phyloP scores from a whole-genome alignment of 2,329 filamentous ascomycete species.

The Hyphodiscus sp. region DNA sequence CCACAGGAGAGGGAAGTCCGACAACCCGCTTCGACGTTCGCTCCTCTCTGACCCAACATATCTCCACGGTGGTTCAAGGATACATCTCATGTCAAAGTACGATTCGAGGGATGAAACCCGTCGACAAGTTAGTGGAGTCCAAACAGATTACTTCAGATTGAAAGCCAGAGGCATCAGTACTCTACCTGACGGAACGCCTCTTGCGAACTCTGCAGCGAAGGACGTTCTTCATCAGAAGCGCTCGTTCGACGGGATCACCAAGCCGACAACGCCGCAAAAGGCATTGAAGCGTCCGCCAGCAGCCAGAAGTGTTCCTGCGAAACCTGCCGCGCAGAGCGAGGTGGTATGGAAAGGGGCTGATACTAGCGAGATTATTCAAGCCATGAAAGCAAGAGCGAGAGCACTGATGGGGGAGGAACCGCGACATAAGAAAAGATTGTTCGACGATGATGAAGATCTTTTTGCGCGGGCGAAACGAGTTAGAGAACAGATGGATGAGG shows the following conservation, averaged over 20 bases:
- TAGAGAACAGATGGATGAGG: slow-evolving; percentile 31
- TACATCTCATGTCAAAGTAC: slow-evolving; percentile 24
- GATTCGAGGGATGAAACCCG: slow-evolving; percentile 17
- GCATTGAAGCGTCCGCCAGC: slow-evolving; percentile 1
- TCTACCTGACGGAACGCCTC: slow-evolving; percentile 24
- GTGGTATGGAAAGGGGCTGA: slow-evolving; percentile 3
- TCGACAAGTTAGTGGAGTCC: slow-evolving; percentile 26
- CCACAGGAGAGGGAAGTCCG: slow-evolving; percentile 20
- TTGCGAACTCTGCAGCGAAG: slow-evolving; percentile 26
- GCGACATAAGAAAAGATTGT: slow-evolving; percentile 11
- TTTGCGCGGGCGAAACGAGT: slow-evolving; percentile 29
- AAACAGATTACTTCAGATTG: slow-evolving; percentile 31
- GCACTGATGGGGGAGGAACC: slow-evolving; percentile 16
- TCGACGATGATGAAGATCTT: slow-evolving; percentile 25
- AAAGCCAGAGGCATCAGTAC: slow-evolving; percentile 31
- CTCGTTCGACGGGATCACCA: slow-evolving; percentile 22
- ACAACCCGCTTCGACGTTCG: slow-evolving; percentile 23
- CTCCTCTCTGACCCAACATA: slow-evolving; percentile 28
- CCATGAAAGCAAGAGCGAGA: slow-evolving; percentile 23
- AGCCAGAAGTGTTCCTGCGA: slow-evolving; percentile 22
- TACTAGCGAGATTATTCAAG: slow-evolving; percentile 15
- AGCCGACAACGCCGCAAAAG: slow-evolving; percentile 13
- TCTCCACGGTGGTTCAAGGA: slow-evolving; percentile 26
- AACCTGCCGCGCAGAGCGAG: slow-evolving; percentile 2
- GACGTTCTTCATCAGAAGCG: slow-evolving; percentile 19